These are phyloP conservation scores for Zygosaccharomyces pseudorouxii DNA, from an alignment of 805 yeast genomes.

Conservation along the genomic window DNA sequence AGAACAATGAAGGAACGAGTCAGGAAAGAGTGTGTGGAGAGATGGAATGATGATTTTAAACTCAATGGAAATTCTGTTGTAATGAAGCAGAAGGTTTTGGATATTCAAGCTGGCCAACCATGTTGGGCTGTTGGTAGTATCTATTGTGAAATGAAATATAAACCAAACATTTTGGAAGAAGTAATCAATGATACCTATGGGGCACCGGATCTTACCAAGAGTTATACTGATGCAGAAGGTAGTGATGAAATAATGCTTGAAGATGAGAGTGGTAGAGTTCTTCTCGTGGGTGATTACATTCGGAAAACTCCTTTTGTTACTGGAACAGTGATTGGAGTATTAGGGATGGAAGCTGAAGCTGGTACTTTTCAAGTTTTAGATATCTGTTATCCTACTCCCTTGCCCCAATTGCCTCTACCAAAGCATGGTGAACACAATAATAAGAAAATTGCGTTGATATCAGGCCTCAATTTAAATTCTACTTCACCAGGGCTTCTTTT, in stretches of 20 bases:
- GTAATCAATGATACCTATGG: conserved; percentile 53
- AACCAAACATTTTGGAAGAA: conserved; percentile 80
- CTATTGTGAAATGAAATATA: conserved; percentile 75
- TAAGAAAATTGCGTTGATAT: conserved; percentile 61
- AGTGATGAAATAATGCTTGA: conserved; percentile 69
- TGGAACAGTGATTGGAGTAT: conserved; percentile 79
- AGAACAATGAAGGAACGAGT: conserved; percentile 45
- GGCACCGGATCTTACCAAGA: conserved; percentile 38
- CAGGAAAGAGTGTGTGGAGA: conserved; percentile 41
- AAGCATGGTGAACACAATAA: conserved; percentile 19
- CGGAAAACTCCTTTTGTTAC: conserved; percentile 64
- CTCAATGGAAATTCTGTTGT: conserved; percentile 37
- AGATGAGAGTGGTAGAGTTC: conserved; percentile 88
- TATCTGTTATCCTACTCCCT: conserved; percentile 61
- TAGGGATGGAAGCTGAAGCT: conserved; percentile 79
- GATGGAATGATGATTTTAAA: conserved; percentile 51
- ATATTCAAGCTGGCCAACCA: conserved; percentile 42
- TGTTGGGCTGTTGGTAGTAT: conserved; percentile 86
- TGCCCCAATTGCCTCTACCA: conserved; percentile 48
- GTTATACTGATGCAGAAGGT: conserved; percentile 51
- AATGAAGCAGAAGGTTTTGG: conserved; percentile 41
- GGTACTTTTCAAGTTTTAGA: conserved; percentile 86
- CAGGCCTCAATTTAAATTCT: conserved; percentile 65
- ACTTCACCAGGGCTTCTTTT: conserved; percentile 39
- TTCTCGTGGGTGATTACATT: conserved; percentile 59